Evolutionary conservation across 2,329 filamentous ascomycete genomes (phyloP).

Genomic region (Fusarium mundagurra): DNA sequence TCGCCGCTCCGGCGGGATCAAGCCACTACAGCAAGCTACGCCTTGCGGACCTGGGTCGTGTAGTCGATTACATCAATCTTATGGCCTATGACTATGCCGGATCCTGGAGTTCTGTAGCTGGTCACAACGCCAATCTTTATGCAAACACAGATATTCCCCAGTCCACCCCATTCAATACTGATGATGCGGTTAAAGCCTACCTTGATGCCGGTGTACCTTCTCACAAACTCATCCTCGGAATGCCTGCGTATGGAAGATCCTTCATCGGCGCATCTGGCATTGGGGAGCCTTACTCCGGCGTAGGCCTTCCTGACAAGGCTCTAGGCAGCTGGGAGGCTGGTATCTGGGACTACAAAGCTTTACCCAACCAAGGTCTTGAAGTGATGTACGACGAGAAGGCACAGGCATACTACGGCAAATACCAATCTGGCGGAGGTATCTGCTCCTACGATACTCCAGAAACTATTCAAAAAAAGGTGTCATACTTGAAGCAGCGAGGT

Average conservation of each 20-base stretch:
- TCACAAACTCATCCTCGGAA: slow-evolving; percentile 76
- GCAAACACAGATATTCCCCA: slow-evolving; percentile 59
- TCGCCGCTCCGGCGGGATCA: slow-evolving; percentile 59
- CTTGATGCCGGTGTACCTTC: slow-evolving; percentile 66
- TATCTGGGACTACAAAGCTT: slow-evolving; percentile 81
- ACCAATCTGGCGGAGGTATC: slow-evolving; percentile 66
- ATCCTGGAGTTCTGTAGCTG: slow-evolving; percentile 69
- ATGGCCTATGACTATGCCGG: slow-evolving; percentile 82
- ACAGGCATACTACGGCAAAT: slow-evolving; percentile 76
- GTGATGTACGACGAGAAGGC: slow-evolving; percentile 66
- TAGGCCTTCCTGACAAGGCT: slow-evolving; percentile 55
- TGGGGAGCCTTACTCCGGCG: slow-evolving; percentile 56
- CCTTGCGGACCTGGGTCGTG: slow-evolving; percentile 55
- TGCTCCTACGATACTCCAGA: slow-evolving; percentile 75
- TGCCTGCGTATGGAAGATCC: slow-evolving; percentile 80
- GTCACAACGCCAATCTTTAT: slow-evolving; percentile 77
- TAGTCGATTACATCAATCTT: slow-evolving; percentile 66
- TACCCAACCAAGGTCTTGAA: slow-evolving; percentile 69
- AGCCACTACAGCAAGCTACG: slow-evolving; percentile 58
- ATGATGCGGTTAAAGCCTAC: slow-evolving; percentile 72
- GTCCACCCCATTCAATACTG: slow-evolving; percentile 74
- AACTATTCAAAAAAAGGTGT: slow-evolving; percentile 68
- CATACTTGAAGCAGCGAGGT: slow-evolving; percentile 65
- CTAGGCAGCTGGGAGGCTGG: slow-evolving; percentile 75
- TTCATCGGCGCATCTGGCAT: slow-evolving; percentile 58